A percentile compares a stretch with the other conserved stretches of the same genome.
Evolutionary conservation across 768 basidiomycete species (phyloP).

Genomic region (Phylloporus rhodoxanthus): DNA sequence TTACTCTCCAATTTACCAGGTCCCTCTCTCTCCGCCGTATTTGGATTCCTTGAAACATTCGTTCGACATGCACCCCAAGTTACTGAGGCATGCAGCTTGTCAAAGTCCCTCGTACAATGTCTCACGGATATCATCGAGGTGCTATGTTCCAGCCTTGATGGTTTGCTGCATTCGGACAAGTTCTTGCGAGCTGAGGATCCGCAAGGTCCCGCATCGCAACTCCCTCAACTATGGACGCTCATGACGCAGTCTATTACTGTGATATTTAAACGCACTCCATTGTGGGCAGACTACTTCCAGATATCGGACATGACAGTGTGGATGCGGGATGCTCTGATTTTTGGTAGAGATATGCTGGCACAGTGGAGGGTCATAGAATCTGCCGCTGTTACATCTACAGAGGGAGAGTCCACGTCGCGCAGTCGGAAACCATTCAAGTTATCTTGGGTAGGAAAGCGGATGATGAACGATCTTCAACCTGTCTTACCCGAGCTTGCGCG

Average conservation of each 20-base stretch:
- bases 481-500: conserved; percentile 73
- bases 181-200: conserved; percentile 46
- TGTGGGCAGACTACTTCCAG: conserved; percentile 78
- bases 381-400: conserved; percentile 33
- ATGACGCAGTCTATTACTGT: conserved; percentile 76
- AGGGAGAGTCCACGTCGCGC: conserved; percentile 16
- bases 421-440: conserved; percentile 38
- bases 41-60: conserved; percentile 63
- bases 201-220: conserved; percentile 42
- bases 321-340: conserved; percentile 98
- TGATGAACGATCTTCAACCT: conserved; percentile 72
- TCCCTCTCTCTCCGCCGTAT: conserved; percentile 64
- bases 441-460: conserved; percentile 59
- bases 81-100: conserved; percentile 84
- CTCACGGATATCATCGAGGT: conserved; percentile 90
- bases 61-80: conserved; percentile 51
- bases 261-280: conserved; percentile 79
- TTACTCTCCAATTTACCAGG: conserved; percentile 64
- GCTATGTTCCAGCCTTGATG: conserved; percentile 67
- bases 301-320: conserved; percentile 84
- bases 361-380: conserved; percentile 77
- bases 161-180: conserved; percentile 52
- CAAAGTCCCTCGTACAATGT: conserved; percentile 86
- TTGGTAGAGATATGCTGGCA: conserved; percentile 79
- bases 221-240: conserved; percentile 73